Base-by-base conservation (phyloP, 2,329 filamentous ascomycete species). In the Apiospora marii region DNA sequence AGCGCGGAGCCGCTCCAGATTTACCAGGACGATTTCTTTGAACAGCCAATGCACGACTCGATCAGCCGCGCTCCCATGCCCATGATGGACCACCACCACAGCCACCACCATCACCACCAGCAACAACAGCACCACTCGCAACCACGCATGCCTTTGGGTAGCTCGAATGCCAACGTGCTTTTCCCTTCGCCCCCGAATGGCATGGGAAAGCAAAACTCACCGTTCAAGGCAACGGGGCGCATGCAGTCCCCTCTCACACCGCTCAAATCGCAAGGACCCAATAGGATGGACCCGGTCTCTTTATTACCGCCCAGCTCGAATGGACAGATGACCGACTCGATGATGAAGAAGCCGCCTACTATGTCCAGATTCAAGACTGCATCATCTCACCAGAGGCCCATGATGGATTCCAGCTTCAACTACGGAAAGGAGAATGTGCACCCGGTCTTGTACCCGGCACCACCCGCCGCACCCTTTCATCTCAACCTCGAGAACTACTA, bases 221-320 rank as follows among this genome's bases (percentile, higher is more conserved):
- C 93, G 14, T 89, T 88, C 78, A 97, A 96, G 84, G 83, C 87
- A 46, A 82, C 83, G 71, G 85, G 86, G 76, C 85, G 85, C 58
- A 88, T 86, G 72, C 88, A 89, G 74, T 91, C 92, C 67, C 91
- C 87, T 51, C 87, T 87, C 74, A 88, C 87, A 77, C 89, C 88
- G 75, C 88, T 92, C n/a, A 82, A 83, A 76, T 87, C 86, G 77
- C 82, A 85, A 69, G 87, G 86, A 81, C 90, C 86, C 79, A 90
- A 89, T 78, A 68, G 67, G 44, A 85, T 96, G 75, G 92, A 92
- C 79, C 88, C 90, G 77, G 85, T 93, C 73, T 85, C 88, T 58
- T 92, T 94, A 84, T 89, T 91, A 68, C 92, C 92, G 44, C 92
- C 93, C 1, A 82, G 84, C 71, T 84, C 85, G 74, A 84, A 87